Evolutionary conservation across 2,329 filamentous ascomycete genomes (phyloP).

Genomic region (Camptophora hylomeconis): DNA sequence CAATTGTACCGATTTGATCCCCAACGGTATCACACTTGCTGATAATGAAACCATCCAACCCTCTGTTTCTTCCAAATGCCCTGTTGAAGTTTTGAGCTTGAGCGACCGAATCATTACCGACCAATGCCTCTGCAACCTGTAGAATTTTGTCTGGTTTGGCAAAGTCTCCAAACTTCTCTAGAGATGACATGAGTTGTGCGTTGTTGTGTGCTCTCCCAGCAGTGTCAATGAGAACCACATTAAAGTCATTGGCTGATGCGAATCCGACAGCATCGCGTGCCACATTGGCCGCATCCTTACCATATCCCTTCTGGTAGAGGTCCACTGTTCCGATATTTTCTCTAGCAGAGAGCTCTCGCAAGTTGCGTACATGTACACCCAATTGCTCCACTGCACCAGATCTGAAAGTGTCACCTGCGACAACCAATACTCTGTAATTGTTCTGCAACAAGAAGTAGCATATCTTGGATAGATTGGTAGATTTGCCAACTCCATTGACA

Average conservation of each 20-base stretch:
- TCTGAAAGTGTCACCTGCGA: conserved; percentile 91
- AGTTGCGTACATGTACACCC: conserved; percentile 84
- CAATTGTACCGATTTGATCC: conserved; percentile 94
- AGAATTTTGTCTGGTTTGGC: conserved; percentile 96
- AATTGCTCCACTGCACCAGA: conserved; percentile 95
- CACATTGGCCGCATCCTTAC: conserved; percentile 91
- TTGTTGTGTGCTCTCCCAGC: conserved; percentile 93
- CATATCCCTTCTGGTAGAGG: conserved; percentile 93
- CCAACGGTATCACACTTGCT: conserved; percentile 98
- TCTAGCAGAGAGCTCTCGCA: conserved; percentile 74
- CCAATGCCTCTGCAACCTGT: conserved; percentile 88
- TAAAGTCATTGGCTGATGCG: conserved; percentile 61
- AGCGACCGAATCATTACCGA: conserved; percentile 87
- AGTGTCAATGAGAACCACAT: conserved; percentile 94
- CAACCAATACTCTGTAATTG: conserved; percentile 87
- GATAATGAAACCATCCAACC: conserved; percentile 93
- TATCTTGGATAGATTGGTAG: conserved; percentile 93
- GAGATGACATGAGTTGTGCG: conserved; percentile 82
- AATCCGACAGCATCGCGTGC: conserved; percentile 85
- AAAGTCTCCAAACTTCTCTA: conserved; percentile 96
- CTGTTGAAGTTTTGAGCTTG: conserved; percentile 95
- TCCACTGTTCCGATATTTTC: conserved; percentile 73
- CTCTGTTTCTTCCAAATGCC: conserved; percentile 68
- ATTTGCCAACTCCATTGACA: conserved; percentile 97
- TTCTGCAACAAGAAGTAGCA: conserved; percentile 97